Evolutionary conservation across 2,329 filamentous ascomycete species (phyloP).

Genomic region (Juglanconis oblonga): DNA sequence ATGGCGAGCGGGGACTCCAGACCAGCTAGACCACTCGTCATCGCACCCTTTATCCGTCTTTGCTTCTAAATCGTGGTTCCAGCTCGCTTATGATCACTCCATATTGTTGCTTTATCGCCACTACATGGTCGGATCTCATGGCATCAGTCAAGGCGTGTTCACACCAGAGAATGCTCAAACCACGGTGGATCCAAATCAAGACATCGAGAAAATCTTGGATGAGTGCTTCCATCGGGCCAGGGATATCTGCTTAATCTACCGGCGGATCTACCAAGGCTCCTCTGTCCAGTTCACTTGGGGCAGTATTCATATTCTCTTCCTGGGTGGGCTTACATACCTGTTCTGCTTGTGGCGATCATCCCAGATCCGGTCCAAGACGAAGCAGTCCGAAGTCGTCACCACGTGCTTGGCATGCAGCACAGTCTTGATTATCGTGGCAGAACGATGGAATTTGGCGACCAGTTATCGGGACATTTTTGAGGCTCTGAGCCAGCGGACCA

Average conservation of each 20-base stretch:
- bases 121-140: slow-evolving; percentile 18
- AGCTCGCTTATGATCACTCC: slow-evolving; percentile 35
- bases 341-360: slow-evolving; percentile 29
- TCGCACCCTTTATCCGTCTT: slow-evolving; percentile 28
- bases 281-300: slow-evolving; percentile 32
- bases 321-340: slow-evolving; percentile 33
- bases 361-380: slow-evolving; percentile 14
- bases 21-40: no score
- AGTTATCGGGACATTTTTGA: slow-evolving; percentile 33
- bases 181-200: background rate
- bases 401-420: slow-evolving; percentile 34
- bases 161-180: background rate
- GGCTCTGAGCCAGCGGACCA: slow-evolving; percentile 26
- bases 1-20: no score
- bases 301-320: slow-evolving; percentile 33
- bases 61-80: slow-evolving; percentile 35
- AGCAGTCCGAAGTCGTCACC: slow-evolving; percentile 24
- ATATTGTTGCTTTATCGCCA: slow-evolving; percentile 36
- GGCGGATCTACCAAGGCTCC: slow-evolving; percentile 29
- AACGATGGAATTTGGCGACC: slow-evolving; percentile 31
- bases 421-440: slow-evolving; percentile 33
- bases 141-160: background rate
- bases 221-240: slow-evolving; percentile 20
- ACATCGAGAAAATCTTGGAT: slow-evolving; percentile 10
- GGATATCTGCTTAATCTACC: slow-evolving; percentile 33